phyloP scores from a whole-genome alignment of 1,284 basidiomycete genomes.

The Calocybe gambosa region DNA sequence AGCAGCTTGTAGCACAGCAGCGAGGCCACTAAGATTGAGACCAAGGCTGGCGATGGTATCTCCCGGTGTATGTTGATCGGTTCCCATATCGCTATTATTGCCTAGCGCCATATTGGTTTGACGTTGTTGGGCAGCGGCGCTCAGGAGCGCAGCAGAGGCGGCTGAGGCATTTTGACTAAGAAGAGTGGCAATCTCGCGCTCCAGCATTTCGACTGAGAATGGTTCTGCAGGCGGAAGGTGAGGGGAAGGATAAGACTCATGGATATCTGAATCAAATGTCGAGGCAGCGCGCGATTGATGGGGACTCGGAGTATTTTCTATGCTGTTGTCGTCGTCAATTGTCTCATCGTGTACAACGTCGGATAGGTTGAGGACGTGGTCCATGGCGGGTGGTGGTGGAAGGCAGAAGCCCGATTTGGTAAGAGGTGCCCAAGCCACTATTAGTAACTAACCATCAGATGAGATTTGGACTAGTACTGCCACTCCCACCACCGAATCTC shows the following conservation, averaged over 20 bases:
- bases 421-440: conserved; percentile 15
- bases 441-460: background rate
- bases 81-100: conserved; percentile 18
- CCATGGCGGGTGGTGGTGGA: conserved; percentile 34
- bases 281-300: conserved; percentile 29
- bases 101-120: conserved; percentile 39
- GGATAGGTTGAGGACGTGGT: conserved; percentile 62
- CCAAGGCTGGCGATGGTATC: conserved; percentile 31
- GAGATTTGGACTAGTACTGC: background rate
- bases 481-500: conserved; percentile 3
- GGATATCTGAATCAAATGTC: conserved; percentile 31
- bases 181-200: conserved; percentile 65
- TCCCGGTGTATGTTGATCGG: conserved; percentile 19
- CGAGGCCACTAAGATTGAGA: conserved; percentile 55
- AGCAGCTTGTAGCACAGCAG: conserved; percentile 69
- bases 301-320: conserved; percentile 20
- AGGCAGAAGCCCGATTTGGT: conserved; percentile 13
- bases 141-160: conserved; percentile 52
- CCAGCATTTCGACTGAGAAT: conserved; percentile 63
- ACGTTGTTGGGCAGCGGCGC: conserved; percentile 55
- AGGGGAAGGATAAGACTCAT: conserved; percentile 23
- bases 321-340: conserved; percentile 40
- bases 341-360: conserved; percentile 75
- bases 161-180: conserved; percentile 65
- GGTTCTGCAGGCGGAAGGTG: conserved; percentile 32